Percentiles rank a stretch among this genome's conserved stretches.
phyloP scores from a whole-genome alignment of 495 filamentous ascomycete genomes.

The Penicillium silybi region DNA sequence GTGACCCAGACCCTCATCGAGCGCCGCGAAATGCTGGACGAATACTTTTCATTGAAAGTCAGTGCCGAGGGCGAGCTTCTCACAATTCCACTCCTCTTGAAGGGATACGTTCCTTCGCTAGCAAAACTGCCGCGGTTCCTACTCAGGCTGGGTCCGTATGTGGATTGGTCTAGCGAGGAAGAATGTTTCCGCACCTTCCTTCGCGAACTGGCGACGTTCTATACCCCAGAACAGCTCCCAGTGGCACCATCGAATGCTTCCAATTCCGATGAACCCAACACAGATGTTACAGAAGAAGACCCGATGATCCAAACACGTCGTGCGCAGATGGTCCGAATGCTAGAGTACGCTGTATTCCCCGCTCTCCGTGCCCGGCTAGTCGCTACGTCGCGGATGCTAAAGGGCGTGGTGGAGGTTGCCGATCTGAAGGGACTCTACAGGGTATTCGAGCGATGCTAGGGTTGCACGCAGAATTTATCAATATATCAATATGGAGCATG shows the following conservation, averaged over 20 bases:
- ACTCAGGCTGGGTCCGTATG: constrained; percentile 80
- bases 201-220: constrained; percentile 84
- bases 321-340: constrained; percentile 58
- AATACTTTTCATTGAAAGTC: constrained; percentile 89
- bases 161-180: constrained; percentile 83
- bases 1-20: constrained; percentile 63
- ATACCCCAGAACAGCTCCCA: constrained; percentile 82
- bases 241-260: constrained; percentile 31
- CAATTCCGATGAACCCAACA: constrained; percentile 9
- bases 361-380: constrained; percentile 79
- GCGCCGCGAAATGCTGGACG: constrained; percentile 77
- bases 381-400: constrained; percentile 74
- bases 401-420: constrained; percentile 82
- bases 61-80: constrained; percentile 71
- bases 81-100: constrained; percentile 78
- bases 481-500: neutral
- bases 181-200: constrained; percentile 84
- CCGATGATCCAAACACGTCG: constrained; percentile 57
- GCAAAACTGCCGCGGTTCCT: constrained; percentile 88
- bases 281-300: constrained; percentile 18
- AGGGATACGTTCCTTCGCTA: constrained; percentile 80
- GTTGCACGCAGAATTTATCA: neutral
- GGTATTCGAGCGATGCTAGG: constrained; percentile 94
- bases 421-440: constrained; percentile 92
- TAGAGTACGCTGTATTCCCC: constrained; percentile 88